Base-by-base conservation (phyloP, 176 grass and related monocot genomes). In the Tillandsia leiboldiana region DNA sequence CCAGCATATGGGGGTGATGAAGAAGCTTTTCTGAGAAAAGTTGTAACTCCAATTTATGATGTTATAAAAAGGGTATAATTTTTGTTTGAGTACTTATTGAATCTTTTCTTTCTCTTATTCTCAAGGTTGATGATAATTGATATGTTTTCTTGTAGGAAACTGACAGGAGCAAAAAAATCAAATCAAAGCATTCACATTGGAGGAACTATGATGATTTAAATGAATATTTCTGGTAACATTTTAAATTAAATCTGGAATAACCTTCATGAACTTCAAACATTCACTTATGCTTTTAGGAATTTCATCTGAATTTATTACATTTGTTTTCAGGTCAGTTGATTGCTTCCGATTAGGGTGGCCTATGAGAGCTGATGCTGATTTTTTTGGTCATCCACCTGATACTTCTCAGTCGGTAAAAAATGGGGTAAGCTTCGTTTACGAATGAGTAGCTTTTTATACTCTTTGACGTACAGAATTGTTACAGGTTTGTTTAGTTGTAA, bases 131-230 rank as follows among this genome's bases (percentile, higher is more conserved):
- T 49, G 26, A 29, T 22, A 8, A 61, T 59, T 26, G 26, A 26
- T 9, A 61, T 50, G 11, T n/a, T 77, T 51, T n/a, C 24, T 24
- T 77, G 56, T 79, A 96, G 93, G 93, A 97, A 92, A 84, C 84
- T 69, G 77, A 90, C 26, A 75, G 77, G 79, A 85, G 93, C 76
- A 85, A 83, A 68, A 83, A 14, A 53, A 79, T 84, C 52, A 92
- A 90, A 85, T 97, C 89, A 65, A 97, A 97, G 63, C 93, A 92
- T 79, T 97, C 89, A 24, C 86, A 85, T 67, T 97, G 93, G 93
- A 89, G 88, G 70, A 97, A 97, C 59, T 97, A 97, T 18, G 89
- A 97, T 83, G 93, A 97, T 84, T 77, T 92, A 10, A 97, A 92
- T 61, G 89, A 97, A 79, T 92, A 97, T 48, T 97, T 97, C 73